These are phyloP conservation scores for Syzygium malaccense DNA, from an alignment of 441 rosid species.

Conservation along the genomic window DNA sequence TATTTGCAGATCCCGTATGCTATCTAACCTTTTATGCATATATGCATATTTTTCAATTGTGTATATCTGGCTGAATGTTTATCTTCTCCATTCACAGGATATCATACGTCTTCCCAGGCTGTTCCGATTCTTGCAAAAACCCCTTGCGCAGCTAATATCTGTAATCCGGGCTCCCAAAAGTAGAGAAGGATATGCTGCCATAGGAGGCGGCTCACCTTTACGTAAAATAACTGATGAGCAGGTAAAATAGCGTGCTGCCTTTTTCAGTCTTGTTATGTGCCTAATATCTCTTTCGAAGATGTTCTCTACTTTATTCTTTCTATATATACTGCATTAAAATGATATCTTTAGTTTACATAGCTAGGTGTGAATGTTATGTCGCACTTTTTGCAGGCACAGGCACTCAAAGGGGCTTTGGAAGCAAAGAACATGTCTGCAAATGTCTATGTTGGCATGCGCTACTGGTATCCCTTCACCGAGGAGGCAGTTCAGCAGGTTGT, in stretches of 20 bases:
- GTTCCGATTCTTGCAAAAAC: slow-evolving; percentile 72
- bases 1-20: slow-evolving; percentile 95
- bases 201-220: slow-evolving; percentile 94
- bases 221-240: slow-evolving; percentile 87
- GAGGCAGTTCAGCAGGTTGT: slow-evolving; percentile 85
- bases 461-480: slow-evolving; percentile 93
- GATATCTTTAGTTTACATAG: not conserved
- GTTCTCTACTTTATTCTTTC: not conserved
- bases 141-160: slow-evolving; percentile 77
- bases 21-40: not conserved
- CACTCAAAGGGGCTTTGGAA: slow-evolving; percentile 53
- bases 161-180: slow-evolving; percentile 82
- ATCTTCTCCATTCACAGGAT: slow-evolving; percentile 28
- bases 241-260: slow-evolving; percentile 19
- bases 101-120: slow-evolving; percentile 80
- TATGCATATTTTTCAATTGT: not conserved
- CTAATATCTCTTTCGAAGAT: not conserved
- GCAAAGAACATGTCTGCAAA: slow-evolving; percentile 48
- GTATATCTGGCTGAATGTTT: not conserved
- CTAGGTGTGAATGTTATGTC: not conserved
- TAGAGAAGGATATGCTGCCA: slow-evolving; percentile 93
- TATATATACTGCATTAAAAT: not conserved
- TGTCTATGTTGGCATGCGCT: slow-evolving; percentile 86
- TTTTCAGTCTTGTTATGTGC: not conserved
- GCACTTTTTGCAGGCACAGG: slow-evolving; percentile 44